These are phyloP conservation scores for Candida sp. DNA, from an alignment of 1,139 yeast species.

Conservation along the genomic window DNA sequence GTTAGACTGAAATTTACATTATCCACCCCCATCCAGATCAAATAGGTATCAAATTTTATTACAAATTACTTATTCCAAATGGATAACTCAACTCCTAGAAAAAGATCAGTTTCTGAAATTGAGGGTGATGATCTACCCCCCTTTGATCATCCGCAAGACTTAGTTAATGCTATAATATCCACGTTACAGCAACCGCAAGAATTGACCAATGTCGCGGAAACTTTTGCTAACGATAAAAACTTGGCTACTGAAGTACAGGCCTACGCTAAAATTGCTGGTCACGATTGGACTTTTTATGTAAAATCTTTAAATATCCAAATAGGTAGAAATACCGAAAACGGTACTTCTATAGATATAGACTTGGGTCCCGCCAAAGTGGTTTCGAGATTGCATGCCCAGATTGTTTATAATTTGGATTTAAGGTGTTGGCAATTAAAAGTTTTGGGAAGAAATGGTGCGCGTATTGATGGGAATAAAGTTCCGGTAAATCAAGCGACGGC, in stretches of 20 bases:
- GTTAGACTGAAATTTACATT: not conserved
- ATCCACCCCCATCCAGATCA: too few relatives aligned
- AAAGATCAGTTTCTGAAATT: constrained; percentile 21
- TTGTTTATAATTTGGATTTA: constrained; percentile 68
- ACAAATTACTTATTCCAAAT: not conserved
- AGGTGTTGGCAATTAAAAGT: constrained; percentile 86
- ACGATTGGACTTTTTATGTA: constrained; percentile 91
- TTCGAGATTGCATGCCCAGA: constrained; percentile 83
- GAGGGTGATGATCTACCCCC: constrained; percentile 22
- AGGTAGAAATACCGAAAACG: constrained; percentile 76
- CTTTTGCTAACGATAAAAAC: constrained; percentile 65
- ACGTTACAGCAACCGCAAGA: constrained; percentile 48
- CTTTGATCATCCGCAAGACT: constrained; percentile 50
- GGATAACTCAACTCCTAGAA: constrained; percentile 24
- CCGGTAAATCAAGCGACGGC: constrained; percentile 48
- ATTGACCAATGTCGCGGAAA: constrained; percentile 45
- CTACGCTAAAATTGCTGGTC: constrained; percentile 94
- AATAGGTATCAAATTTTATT: too few relatives aligned
- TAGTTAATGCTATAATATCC: constrained; percentile 51
- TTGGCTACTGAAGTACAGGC: constrained; percentile 89
- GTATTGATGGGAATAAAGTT: constrained; percentile 70
- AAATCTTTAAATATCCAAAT: constrained; percentile 74
- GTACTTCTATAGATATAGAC: constrained; percentile 69
- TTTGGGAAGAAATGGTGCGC: constrained; percentile 89
- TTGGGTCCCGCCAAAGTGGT: constrained; percentile 97